Base-by-base conservation (phyloP, 805 yeast species). In the Scheffersomyces lignosus region DNA sequence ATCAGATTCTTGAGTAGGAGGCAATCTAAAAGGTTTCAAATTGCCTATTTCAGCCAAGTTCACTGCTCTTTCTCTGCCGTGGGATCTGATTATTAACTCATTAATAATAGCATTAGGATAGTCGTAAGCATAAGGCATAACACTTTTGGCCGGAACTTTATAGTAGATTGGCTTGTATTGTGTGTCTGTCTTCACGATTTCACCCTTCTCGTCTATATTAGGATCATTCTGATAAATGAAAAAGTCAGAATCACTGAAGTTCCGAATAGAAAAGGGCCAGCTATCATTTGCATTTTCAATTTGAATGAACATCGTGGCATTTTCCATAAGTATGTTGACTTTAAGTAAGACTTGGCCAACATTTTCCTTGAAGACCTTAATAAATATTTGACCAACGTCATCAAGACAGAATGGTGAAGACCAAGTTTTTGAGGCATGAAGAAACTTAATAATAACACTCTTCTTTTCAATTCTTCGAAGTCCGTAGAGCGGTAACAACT, bases 111-210 rank as follows among this genome's bases (percentile, higher is more conserved):
- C 97, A 35, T 95, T 88, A 1, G 99, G 99, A 62, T 77, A 93
- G 58, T 93, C 99, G 90, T 96, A 93, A 0, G 99, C 87, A 58
- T 93, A 93, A 0, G 98, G 96, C 98, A 93, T 93, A 2, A 88
- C 95, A 62, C 96, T 86, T 52, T 79, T 80, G 1, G 95, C 80
- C 0, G 98, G 97, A 9, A 95, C 73, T 31, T 78, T 75, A 57
- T 91, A 93, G 51, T 73, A 80, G 8, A 88, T 72, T 0, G 97
- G 96, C 44, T 78, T 81, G 62, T 83, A 90, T 9, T 75, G 73
- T 3, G 71, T 67, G 32, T 75, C 80, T 1, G 66, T 55, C 18
- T 65, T 72, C 3, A 69, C 71, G 8, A 71, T 61, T 35, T 74
- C 74, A 14, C 80, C 83, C 35, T 86, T 87, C 40, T 78, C 82